phyloP scores from a whole-genome alignment of 164 flowering plant genomes.

The Annona squamosa region DNA sequence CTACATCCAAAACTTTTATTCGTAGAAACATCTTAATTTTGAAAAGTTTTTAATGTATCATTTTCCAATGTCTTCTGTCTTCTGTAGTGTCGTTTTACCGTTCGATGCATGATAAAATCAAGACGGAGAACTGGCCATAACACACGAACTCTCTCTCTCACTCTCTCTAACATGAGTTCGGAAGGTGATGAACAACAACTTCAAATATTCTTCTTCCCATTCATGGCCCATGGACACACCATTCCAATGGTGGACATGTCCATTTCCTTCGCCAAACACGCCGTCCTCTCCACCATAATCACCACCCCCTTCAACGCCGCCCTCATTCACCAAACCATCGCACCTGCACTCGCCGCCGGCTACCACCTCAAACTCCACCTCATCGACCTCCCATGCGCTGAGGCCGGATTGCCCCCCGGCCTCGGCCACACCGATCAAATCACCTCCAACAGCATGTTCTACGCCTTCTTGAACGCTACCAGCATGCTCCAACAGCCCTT shows the following conservation, averaged over 20 bases:
- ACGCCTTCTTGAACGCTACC: slow-evolving; percentile 17
- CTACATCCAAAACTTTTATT: too few relatives aligned
- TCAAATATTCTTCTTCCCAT: slow-evolving; percentile 9
- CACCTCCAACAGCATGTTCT: slow-evolving; percentile 6
- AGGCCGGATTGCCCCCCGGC: slow-evolving; percentile 5
- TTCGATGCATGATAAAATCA: too few relatives aligned
- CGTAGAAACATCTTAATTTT: too few relatives aligned
- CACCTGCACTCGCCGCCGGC: background rate
- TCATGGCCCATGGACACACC: slow-evolving; percentile 12
- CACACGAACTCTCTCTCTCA: background rate
- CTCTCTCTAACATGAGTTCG: background rate
- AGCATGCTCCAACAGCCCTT: slow-evolving; percentile 21
- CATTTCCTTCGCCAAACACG: slow-evolving; percentile 4
- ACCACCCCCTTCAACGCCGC: slow-evolving; percentile 12
- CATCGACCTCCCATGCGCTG: background rate
- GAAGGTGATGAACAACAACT: background rate
- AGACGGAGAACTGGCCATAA: too few relatives aligned
- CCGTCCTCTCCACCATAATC: slow-evolving; percentile 1
- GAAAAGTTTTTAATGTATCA: too few relatives aligned
- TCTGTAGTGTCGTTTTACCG: too few relatives aligned
- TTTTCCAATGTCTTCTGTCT: too few relatives aligned
- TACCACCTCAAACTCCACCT: background rate
- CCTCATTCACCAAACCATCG: background rate
- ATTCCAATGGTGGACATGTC: slow-evolving; percentile 14
- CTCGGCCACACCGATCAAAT: slow-evolving; percentile 6